phyloP scores from a whole-genome alignment of 2,329 filamentous ascomycete genomes.

The Akanthomyces muscarius region DNA sequence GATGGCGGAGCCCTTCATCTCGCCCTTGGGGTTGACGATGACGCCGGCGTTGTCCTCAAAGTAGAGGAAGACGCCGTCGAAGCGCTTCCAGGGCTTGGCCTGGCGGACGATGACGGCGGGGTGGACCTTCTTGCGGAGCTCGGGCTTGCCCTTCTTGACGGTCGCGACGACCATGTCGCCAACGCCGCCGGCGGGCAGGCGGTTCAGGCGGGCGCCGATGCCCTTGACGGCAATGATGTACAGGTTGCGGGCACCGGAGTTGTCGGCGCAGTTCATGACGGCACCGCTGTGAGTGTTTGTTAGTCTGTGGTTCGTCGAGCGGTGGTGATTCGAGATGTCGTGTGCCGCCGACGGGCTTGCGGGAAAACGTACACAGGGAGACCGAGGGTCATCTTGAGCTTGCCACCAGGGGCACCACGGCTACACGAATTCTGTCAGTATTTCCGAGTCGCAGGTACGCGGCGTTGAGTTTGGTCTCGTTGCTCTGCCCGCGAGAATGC shows the following conservation, averaged over 20 bases:
- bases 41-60: slow-evolving; percentile 99
- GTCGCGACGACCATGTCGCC: slow-evolving; percentile 99
- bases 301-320: slow-evolving; percentile 14
- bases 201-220: slow-evolving; percentile 95
- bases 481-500: slow-evolving; percentile 12
- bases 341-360: neutral
- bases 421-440: slow-evolving; percentile 42
- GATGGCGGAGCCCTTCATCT: slow-evolving; percentile 99
- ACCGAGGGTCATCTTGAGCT: slow-evolving; percentile 99
- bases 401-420: slow-evolving; percentile 96
- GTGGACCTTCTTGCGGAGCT: slow-evolving; percentile 99
- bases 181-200: slow-evolving; percentile 93
- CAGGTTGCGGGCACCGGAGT: slow-evolving; percentile 96
- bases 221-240: slow-evolving; percentile 99
- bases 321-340: slow-evolving; percentile 15
- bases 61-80: slow-evolving; percentile 98
- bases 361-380: slow-evolving; percentile 85
- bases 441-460: slow-evolving; percentile 1
- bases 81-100: slow-evolving; percentile 98
- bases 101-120: slow-evolving; percentile 98
- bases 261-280: slow-evolving; percentile 99
- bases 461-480: slow-evolving; percentile 8
- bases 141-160: slow-evolving; percentile 99
- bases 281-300: slow-evolving; percentile 67
- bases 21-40: slow-evolving; percentile 99